Evolutionary conservation across 805 yeast genomes (phyloP).

Genomic region (Nakazawaea laoshanensis): DNA sequence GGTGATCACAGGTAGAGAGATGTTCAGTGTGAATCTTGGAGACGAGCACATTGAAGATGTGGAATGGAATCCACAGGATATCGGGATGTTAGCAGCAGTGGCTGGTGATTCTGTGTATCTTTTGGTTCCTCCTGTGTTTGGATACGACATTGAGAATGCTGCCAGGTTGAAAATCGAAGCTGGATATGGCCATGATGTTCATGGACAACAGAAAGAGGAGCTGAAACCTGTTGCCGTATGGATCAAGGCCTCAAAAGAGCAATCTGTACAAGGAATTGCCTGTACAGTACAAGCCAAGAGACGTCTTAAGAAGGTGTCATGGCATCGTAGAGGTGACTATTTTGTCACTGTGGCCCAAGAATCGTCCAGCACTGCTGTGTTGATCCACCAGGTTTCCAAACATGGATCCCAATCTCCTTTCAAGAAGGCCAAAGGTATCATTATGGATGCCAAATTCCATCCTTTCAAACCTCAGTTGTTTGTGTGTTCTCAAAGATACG

Average conservation of each 20-base stretch:
- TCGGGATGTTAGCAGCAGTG: constrained; percentile 77
- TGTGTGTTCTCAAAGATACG: constrained; percentile 89
- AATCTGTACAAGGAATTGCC: constrained; percentile 57
- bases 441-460: constrained; percentile 95
- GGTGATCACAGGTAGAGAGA: constrained; percentile 89
- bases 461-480: constrained; percentile 91
- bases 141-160: constrained; percentile 74
- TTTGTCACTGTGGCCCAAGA: constrained; percentile 96
- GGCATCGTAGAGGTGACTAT: constrained; percentile 98
- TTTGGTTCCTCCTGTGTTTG: constrained; percentile 86
- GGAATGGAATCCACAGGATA: constrained; percentile 79
- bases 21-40: constrained; percentile 48
- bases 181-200: constrained; percentile 80
- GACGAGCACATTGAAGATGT: constrained; percentile 68
- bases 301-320: constrained; percentile 71
- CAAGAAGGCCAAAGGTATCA: constrained; percentile 84
- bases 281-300: constrained; percentile 48
- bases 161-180: constrained; percentile 74
- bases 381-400: constrained; percentile 90
- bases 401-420: constrained; percentile 96
- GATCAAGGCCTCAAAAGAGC: constrained; percentile 68
- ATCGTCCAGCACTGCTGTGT: constrained; percentile 77
- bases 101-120: constrained; percentile 77
- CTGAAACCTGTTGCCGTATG: constrained; percentile 63
- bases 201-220: constrained; percentile 23